Percentiles rank a stretch among this genome's conserved stretches.
Conservation (phyloP, 202 grass and related monocot species). For the Musa balbisiana region DNA sequence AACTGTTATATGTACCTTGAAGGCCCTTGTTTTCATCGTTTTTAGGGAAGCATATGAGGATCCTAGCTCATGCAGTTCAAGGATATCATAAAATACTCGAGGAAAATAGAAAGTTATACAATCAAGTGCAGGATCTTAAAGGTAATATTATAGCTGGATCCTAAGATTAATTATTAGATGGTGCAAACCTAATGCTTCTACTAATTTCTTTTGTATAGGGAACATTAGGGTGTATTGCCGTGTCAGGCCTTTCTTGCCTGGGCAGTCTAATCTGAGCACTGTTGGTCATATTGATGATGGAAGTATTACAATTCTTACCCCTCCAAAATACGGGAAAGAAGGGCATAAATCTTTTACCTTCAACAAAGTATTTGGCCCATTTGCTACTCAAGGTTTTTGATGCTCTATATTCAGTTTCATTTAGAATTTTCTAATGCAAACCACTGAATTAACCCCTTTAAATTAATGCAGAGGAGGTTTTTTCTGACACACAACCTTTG, state of each 20-base stretch:
- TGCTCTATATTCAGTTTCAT: not conserved
- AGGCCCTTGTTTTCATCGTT: not conserved
- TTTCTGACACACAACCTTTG: slow-evolving; percentile 75
- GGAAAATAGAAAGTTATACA: slow-evolving; percentile 43
- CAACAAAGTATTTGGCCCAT: slow-evolving; percentile 72
- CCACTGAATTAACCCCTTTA: slow-evolving; percentile 28
- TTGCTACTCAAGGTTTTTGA: slow-evolving; percentile 62
- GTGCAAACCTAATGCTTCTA: not conserved
- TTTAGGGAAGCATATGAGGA: slow-evolving; percentile 34
- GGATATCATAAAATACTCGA: slow-evolving; percentile 35
- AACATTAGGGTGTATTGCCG: slow-evolving; percentile 96
- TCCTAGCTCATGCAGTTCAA: slow-evolving; percentile 22
- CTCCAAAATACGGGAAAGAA: slow-evolving; percentile 79
- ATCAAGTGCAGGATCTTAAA: slow-evolving; percentile 48
- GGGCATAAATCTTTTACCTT: slow-evolving; percentile 72
- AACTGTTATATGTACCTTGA: slow-evolving; percentile 7
- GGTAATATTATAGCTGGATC: slow-evolving; percentile 12
- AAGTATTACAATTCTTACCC: slow-evolving; percentile 59
- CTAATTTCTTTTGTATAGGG: slow-evolving; percentile 34
- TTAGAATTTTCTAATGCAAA: not conserved
- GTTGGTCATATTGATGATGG: slow-evolving; percentile 62
- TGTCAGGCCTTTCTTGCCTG: slow-evolving; percentile 69
- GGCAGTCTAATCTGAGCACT: slow-evolving; percentile 38
- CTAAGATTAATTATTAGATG: not conserved
- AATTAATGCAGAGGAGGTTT: slow-evolving; percentile 76